Evolutionary conservation across 192 early-diverging fungal genomes (phyloP).

Genomic region (Coemansia sp.): DNA sequence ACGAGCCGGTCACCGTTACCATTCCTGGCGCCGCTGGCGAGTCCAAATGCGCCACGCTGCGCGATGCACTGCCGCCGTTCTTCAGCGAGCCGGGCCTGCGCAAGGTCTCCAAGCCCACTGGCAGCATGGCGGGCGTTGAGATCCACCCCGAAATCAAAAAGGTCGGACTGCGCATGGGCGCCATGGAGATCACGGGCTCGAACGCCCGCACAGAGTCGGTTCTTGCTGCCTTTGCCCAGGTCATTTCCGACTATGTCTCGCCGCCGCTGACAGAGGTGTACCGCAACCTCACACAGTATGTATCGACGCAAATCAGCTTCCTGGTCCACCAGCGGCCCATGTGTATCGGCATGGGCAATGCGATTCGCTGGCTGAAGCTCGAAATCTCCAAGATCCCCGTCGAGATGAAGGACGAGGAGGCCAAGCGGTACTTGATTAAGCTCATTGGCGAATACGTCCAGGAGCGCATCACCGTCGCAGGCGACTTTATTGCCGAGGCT

Average conservation of each 20-base stretch:
- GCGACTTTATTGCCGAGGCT: constrained; percentile 71
- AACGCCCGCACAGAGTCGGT: constrained; percentile 92
- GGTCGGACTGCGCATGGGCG: constrained; percentile 83
- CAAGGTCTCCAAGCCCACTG: constrained; percentile 22
- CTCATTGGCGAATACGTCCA: constrained; percentile 86
- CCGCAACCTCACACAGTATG: constrained; percentile 72
- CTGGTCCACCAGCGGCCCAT: constrained; percentile 77
- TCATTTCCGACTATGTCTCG: constrained; percentile 90
- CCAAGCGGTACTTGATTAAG: constrained; percentile 62
- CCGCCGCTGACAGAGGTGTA: constrained; percentile 75
- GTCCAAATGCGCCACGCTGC: constrained; percentile 19
- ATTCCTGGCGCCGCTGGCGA: constrained; percentile 8
- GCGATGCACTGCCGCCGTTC: constrained; percentile 39
- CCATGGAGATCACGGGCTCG: constrained; percentile 83
- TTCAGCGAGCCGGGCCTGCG: constrained; percentile 35
- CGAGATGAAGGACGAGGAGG: constrained; percentile 81
- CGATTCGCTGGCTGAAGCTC: constrained; percentile 84
- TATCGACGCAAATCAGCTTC: constrained; percentile 90
- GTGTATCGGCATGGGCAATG: constrained; percentile 91
- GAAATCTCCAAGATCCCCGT: constrained; percentile 75
- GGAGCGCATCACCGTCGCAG: constrained; percentile 84
- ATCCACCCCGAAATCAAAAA: constrained; percentile 85
- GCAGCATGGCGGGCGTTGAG: constrained; percentile 16
- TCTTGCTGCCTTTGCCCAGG: constrained; percentile 76
- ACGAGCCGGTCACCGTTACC: constrained; percentile 24